phyloP scores from a whole-genome alignment of 495 filamentous ascomycete species.

The Cercophora scortea region DNA sequence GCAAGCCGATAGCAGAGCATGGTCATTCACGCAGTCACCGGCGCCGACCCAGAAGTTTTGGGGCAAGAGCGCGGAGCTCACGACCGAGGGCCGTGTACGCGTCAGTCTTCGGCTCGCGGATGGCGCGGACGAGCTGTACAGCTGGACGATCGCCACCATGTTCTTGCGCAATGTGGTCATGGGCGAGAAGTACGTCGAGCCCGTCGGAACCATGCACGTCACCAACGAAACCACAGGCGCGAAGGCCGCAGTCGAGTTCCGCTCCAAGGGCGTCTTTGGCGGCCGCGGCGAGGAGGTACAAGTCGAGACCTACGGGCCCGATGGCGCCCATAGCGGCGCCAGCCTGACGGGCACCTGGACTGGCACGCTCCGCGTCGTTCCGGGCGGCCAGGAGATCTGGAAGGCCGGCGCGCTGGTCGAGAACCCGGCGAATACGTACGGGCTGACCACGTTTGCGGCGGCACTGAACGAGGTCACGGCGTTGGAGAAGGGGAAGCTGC shows the following conservation, averaged over 20 bases:
- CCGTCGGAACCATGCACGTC: slow-evolving; percentile 79
- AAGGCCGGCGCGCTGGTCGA: slow-evolving; percentile 64
- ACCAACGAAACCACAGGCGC: slow-evolving; percentile 72
- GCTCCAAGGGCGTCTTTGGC: slow-evolving; percentile 90
- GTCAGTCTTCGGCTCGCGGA: slow-evolving; percentile 49
- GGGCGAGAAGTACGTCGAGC: slow-evolving; percentile 97
- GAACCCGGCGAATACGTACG: slow-evolving; percentile 70
- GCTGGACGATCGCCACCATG: slow-evolving; percentile 74
- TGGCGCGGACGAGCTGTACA: slow-evolving; percentile 65
- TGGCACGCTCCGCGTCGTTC: slow-evolving; percentile 51
- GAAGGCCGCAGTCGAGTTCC: slow-evolving; percentile 77
- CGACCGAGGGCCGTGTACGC: slow-evolving; percentile 78
- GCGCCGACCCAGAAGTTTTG: slow-evolving; percentile 94
- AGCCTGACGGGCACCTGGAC: slow-evolving; percentile 83
- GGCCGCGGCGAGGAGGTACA: slow-evolving; percentile 86
- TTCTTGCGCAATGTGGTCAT: slow-evolving; percentile 96
- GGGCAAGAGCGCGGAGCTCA: slow-evolving; percentile 92
- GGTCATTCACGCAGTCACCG: slow-evolving; percentile 81
- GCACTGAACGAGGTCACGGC: slow-evolving; percentile 79
- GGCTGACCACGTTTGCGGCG: slow-evolving; percentile 80
- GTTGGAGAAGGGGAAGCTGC: slow-evolving; percentile 63
- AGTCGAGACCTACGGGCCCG: slow-evolving; percentile 58
- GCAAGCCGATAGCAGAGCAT: slow-evolving; percentile 76
- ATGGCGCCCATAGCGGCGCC: slow-evolving; percentile 52
- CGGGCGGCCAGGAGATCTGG: slow-evolving; percentile 68